A percentile compares a stretch with the other conserved stretches of the same genome.
Conservation (phyloP, 2,329 filamentous ascomycete genomes). For the Pseudogymnoascus sp. region DNA sequence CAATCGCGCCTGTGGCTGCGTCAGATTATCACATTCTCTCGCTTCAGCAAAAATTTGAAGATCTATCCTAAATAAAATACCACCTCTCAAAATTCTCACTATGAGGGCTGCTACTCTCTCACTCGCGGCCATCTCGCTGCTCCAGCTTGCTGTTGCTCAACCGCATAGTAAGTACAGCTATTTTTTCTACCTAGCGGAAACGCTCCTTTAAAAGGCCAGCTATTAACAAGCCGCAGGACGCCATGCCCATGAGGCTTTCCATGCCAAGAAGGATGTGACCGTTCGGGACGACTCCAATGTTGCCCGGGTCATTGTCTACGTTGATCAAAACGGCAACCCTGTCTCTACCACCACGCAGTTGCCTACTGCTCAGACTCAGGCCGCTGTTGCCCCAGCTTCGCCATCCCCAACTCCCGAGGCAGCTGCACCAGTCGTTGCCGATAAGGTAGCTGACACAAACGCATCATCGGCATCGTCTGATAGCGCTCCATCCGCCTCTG, state of each 20-base stretch:
- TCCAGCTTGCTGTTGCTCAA: constrained; percentile 36
- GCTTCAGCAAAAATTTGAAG: neutral
- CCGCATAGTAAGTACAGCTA: constrained; percentile 28
- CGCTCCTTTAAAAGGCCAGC: neutral
- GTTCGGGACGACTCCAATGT: constrained; percentile 27
- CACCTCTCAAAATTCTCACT: constrained; percentile 17
- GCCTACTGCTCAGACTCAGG: constrained; percentile 7
- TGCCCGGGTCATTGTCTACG: constrained; percentile 48
- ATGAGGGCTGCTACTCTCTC: constrained; percentile 40
- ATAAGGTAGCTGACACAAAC: neutral
- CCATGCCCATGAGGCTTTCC: constrained; percentile 22
- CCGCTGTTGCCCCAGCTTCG: constrained; percentile 2
- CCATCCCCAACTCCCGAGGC: neutral
- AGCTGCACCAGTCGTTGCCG: neutral
- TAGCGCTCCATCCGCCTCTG: neutral
- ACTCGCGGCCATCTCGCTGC: constrained; percentile 32
- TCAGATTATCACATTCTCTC: constrained; percentile 7
- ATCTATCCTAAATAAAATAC: neutral
- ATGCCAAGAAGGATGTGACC: constrained; percentile 25
- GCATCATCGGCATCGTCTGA: neutral
- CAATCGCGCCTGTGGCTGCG: constrained; percentile 2
- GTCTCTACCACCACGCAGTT: constrained; percentile 37
- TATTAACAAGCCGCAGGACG: constrained; percentile 14
- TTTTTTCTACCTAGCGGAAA: neutral
- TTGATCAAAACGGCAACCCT: constrained; percentile 49